Evolutionary conservation across 2,329 filamentous ascomycete genomes (phyloP), one percentile per base, ranked within the genome.

Genomic region (Cercospora berteroae): DNA sequence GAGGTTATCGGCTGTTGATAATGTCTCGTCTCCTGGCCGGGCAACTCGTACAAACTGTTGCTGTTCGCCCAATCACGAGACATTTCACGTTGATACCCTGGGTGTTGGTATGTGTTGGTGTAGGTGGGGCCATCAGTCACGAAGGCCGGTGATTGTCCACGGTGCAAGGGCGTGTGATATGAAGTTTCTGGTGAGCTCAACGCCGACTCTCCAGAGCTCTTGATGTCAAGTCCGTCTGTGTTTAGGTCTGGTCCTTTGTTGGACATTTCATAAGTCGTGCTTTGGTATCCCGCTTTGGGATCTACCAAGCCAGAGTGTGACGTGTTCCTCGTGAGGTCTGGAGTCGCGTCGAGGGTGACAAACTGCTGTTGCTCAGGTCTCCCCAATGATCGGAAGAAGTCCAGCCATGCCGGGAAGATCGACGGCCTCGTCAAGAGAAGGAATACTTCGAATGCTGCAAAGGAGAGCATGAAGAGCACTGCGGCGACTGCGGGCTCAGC

Each of bases 381-480:
- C 68, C 81, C 77, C 63, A 83, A 81, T 39, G 77, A 78, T 23
- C 81, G 79, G 68, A 87, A 80, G 59, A 94, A 80, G 27, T 96
- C 89, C 50, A 83, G 72, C 95, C 95, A 99, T 69, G 91, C 95
- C 3, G 84, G 86, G 64, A 96, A 83, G 89, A 98, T 96, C n/a
- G 91, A 90, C 78, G 87, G 88, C 62, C 94, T 90, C 42, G 91
- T 90, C 33, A 97, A 87, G 67, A 98, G 87, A 64, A 97, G 79
- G 66, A 96, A 85, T 60, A 91, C 87, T 88, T 94, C 96, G 58
- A 98, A 82, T 7, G 94, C 94, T 71, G 89, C 82, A 82, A 96
- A 88, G 20, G 90, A 89, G 6, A 99, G 83, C 60, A 98, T 86
- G 64, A 97, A 83, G 58, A 99, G 82, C 12, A 97, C 90, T 1